Base-by-base conservation (phyloP, 768 basidiomycete genomes). In the Boletus eberwhitei region DNA sequence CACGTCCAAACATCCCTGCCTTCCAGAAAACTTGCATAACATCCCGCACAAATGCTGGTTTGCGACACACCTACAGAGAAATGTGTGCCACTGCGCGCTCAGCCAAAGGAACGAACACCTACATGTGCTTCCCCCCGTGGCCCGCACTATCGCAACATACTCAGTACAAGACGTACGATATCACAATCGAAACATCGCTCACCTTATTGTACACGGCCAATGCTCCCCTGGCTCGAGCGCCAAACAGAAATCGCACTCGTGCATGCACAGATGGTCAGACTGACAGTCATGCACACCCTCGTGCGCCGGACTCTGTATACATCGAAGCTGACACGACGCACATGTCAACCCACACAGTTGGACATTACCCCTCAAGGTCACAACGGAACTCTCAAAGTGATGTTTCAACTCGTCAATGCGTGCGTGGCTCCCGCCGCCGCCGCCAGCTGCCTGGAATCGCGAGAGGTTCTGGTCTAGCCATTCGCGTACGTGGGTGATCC, bases 31-130 rank as follows among this genome's bases (percentile, higher is more conserved):
- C 37, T 63, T 64, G 62, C 85, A 86, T 11, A 66, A 62, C 44
- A 77, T 70, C 8, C 84, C 85, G 43, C 84, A 86, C n/a, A 85
- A 60, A 69, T 86, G 84, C 24, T 68, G 61, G 29, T 74, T 76
- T 1, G 78, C 73, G 32, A 75, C 68, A 56, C 84, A 86, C 52
- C 85, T 86, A 34, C 17, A 37, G 39, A 41, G 11, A 22, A 35
- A 26, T 0, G 11, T 58, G 5, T 37, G 34, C 19, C 8, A 17
- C 7, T 34, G n/a, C 0, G 3, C 4, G 2, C 5, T 16, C 14
- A 8, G 1, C 2, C 4, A 21, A 42, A 5, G 19, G 2, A 31
- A 14, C 1, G 1, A 35, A 42, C 26, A 60, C 77, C 4, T 64
- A 84, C 84, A 82, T 74, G 57, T 85, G 84, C 8, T 69, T 71